Evolutionary conservation across 768 basidiomycete genomes (phyloP), one percentile per base, ranked within the genome.

Genomic region (Agrocybe praecox): DNA sequence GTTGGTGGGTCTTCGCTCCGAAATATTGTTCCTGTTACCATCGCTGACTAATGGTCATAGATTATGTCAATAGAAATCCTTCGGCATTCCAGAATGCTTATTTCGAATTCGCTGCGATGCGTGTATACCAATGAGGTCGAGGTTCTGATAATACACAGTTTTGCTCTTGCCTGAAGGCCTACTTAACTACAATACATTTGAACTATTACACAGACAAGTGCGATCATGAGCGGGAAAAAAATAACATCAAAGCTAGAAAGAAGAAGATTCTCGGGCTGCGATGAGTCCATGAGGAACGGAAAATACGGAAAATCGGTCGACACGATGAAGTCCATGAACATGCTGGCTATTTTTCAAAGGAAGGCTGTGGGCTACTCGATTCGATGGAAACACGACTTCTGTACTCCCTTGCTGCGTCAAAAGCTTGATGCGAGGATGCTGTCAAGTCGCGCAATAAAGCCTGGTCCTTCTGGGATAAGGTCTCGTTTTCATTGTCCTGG

Each of bases 11-110:
- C 22, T 36, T n/a, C 10, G n/a, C 44, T 18, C 12, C 19, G 22
- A 17, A 22, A 29, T 29, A 29, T 29, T 9, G n/a, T n/a, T 9
- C 43, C 34, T 48, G 9, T 34, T 21, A 26, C n/a, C 9, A 8
- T 4, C 26, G 26, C 42, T 47, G 17, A 21, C 18, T 44, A 6
- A 3, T 15, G 18, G 15, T 14, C 7, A 21, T 32, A 47, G 86
- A 82, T 54, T 85, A 73, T 63, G 87, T 89, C 50, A 79, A 84
- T 71, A 75, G 76, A 64, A 86, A 88, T 66, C 89, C 90, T 0
- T 60, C 61, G 6, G 82, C 83, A 10, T 91, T 90, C 70, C 42
- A 61, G 17, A 69, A 83, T 14, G 88, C 90, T 0, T 90, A 81
- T 73, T 92, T 89, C 74, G 81, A 89, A 48, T 77, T 92, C 65